These are phyloP conservation scores for Phoma sp. DNA, from an alignment of 2,329 filamentous ascomycete genomes.

Conservation along the genomic window DNA sequence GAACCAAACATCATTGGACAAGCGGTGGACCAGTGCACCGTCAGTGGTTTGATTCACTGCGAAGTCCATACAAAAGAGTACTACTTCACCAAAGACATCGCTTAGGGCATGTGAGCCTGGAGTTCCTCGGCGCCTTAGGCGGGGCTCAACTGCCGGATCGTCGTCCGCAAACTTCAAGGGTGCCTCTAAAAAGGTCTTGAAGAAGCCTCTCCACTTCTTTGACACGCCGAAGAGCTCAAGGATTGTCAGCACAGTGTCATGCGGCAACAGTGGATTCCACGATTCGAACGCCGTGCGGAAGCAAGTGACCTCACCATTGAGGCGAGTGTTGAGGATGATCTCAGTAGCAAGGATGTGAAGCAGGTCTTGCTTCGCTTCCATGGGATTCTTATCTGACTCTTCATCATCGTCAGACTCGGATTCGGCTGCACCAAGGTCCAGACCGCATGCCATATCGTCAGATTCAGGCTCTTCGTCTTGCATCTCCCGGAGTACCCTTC, in stretches of 20 bases:
- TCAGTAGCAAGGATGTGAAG: conserved; percentile 43
- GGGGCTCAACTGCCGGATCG: conserved; percentile 41
- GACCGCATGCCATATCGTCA: neutral
- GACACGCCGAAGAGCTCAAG: conserved; percentile 57
- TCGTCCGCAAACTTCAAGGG: conserved; percentile 55
- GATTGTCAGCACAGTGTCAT: conserved; percentile 54
- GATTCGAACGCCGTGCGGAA: conserved; percentile 43
- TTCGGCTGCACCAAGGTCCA: too few species aligned
- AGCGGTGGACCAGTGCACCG: conserved; percentile 54
- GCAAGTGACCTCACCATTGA: conserved; percentile 40
- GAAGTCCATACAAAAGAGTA: conserved; percentile 58
- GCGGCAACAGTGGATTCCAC: conserved; percentile 50
- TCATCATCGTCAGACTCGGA: conserved; percentile 5
- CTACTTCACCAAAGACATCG: conserved; percentile 57
- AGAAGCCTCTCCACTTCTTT: conserved; percentile 54
- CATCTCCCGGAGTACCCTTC: too few species aligned
- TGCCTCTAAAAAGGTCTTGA: conserved; percentile 55
- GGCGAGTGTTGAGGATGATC: conserved; percentile 39
- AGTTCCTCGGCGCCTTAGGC: conserved; percentile 54
- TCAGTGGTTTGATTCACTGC: conserved; percentile 53
- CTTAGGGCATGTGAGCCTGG: conserved; percentile 57
- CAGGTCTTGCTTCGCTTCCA: conserved; percentile 41
- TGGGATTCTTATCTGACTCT: conserved; percentile 31
- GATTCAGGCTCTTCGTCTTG: neutral
- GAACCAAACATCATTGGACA: conserved; percentile 61